Percentiles rank a stretch among this genome's conserved stretches.
Conservation (phyloP, 805 yeast genomes). For the Yamadazyma nakazawae region DNA sequence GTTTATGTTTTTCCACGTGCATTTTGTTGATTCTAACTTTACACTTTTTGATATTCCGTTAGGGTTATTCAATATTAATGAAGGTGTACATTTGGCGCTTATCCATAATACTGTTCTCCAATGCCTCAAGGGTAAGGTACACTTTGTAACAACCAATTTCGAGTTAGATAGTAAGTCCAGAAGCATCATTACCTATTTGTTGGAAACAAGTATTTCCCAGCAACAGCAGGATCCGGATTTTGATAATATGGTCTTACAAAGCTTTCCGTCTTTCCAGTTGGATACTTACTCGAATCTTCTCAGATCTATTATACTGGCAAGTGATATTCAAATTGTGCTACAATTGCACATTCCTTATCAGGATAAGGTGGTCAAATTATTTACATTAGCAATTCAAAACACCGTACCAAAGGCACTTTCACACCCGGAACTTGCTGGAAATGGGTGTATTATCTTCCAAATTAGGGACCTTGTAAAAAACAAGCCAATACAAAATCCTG, state of each 20-base stretch:
- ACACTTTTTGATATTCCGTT: constrained; percentile 19
- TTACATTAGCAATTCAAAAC: not conserved
- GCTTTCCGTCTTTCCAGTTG: constrained; percentile 18
- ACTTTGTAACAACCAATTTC: constrained; percentile 21
- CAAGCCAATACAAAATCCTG: not conserved
- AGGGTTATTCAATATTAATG: constrained; percentile 16
- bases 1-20: constrained; percentile 18
- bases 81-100: constrained; percentile 13
- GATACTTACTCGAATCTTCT: constrained; percentile 3
- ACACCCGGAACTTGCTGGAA: not conserved
- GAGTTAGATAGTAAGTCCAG: constrained; percentile 16
- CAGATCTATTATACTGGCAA: not conserved
- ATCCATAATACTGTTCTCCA: constrained; percentile 16
- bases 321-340: not conserved
- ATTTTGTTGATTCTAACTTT: constrained; percentile 18
- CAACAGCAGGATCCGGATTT: constrained; percentile 4
- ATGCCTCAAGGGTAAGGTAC: constrained; percentile 16
- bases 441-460: not conserved
- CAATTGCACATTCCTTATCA: not conserved
- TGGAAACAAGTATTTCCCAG: not conserved
- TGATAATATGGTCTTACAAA: constrained; percentile 13
- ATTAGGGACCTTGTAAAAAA: not conserved
- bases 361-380: not conserved
- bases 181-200: constrained; percentile 18
- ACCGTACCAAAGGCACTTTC: not conserved